phyloP scores from a whole-genome alignment of 768 basidiomycete genomes.

The Favolaschia claudopus region DNA sequence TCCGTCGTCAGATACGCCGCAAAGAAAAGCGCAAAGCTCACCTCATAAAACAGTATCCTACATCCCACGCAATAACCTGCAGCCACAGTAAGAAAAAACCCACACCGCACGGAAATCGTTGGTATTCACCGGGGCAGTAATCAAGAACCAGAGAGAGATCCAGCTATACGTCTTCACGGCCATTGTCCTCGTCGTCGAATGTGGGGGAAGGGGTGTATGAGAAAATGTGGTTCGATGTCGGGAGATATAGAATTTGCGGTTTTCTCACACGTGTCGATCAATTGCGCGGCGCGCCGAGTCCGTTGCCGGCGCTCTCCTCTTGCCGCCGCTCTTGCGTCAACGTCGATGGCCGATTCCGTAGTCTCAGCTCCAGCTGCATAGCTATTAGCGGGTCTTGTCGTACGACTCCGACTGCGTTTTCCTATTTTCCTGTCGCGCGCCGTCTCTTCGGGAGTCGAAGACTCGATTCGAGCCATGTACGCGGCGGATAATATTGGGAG shows the following conservation, averaged over 20 bases:
- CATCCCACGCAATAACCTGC: conserved; percentile 78
- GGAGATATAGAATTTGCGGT: not conserved
- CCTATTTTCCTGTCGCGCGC: not conserved
- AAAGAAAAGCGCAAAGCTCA: conserved; percentile 39
- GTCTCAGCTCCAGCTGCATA: too few relatives aligned
- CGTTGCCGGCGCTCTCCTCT: not conserved
- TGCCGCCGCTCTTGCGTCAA: not conserved
- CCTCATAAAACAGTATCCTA: conserved; percentile 83
- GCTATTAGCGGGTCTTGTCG: too few relatives aligned
- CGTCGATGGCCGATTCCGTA: too few relatives aligned
- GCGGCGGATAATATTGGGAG: conserved; percentile 41
- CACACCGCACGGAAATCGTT: not conserved
- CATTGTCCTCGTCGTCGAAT: conserved; percentile 45
- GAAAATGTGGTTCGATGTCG: conserved; percentile 14
- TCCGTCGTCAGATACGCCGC: not conserved
- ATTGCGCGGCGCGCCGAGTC: not conserved
- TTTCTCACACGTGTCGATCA: too few relatives aligned
- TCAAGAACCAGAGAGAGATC: conserved; percentile 74
- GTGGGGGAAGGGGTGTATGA: not conserved
- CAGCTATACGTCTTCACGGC: conserved; percentile 59
- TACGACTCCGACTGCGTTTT: conserved; percentile 6
- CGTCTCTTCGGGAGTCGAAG: not conserved
- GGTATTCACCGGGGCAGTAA: conserved; percentile 56
- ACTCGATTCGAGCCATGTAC: conserved; percentile 29
- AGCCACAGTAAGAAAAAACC: not conserved